Evolutionary conservation across 2,329 filamentous ascomycete species (phyloP), one percentile per base, ranked within the genome.

Genomic region (Onygenales sp.): DNA sequence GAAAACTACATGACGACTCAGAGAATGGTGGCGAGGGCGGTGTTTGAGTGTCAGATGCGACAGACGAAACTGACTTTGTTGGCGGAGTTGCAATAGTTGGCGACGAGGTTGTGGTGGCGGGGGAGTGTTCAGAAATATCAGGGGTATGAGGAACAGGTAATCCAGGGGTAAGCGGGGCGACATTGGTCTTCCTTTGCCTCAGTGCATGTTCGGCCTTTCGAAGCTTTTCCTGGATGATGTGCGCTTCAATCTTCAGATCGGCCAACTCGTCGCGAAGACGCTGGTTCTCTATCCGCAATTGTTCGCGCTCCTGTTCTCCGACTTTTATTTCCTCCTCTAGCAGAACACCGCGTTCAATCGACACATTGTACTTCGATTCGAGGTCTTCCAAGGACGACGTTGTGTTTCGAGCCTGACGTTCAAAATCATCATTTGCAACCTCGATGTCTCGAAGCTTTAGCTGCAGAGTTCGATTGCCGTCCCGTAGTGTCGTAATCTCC

Each of bases 391-490:
- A 81, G 49, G 92, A 96, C 44, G 91, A 96, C 37, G 89, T 91
- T 32, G 92, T 96, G 70, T 96, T 93, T 62, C 93, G 85, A 61
- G 93, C 92, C 74, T 97, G 92, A 60, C 90, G 85, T 75, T 98
- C 93, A 67, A 92, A 96, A 70, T 98, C 93, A 76, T 98, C 93
- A 73, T 97, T 98, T 67, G 88, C 89, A 52, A 98, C 93, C 72
- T 98, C 93, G 62, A 92, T 95, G 69, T 98, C 93, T 61, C 93
- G 85, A 54, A 98, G 76, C 70, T 81, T 88, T 58, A 95, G 77
- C 63, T 93, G 87, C 56, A 96, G 73, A 3, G 85, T 84, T 59
- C 93, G 80, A 69, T 90, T 94, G 48, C 83, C 70, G 60, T 98
- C 91, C 65, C 93, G 86, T 62, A 98, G 78, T 7, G 81, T 86